phyloP scores from a whole-genome alignment of 306 rosid species.

The Begonia peltatifolia region DNA sequence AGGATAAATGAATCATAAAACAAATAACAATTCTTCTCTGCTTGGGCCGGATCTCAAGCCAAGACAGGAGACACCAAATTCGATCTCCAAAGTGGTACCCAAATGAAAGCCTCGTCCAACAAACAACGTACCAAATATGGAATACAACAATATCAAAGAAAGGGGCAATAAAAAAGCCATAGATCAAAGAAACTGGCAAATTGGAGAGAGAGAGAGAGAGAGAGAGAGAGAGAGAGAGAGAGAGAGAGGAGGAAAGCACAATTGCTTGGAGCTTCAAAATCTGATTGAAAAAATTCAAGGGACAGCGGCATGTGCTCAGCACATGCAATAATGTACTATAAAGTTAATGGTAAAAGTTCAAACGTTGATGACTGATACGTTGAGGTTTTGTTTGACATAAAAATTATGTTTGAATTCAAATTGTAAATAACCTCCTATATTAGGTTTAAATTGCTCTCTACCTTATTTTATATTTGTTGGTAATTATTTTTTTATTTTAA shows the following conservation, averaged over 20 bases:
- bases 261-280: too few relatives aligned
- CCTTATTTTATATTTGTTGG: too few relatives aligned
- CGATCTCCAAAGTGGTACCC: slow-evolving; percentile 18
- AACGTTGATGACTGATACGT: too few relatives aligned
- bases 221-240: too few relatives aligned
- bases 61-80: slow-evolving; percentile 38
- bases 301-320: too few relatives aligned
- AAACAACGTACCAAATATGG: too few relatives aligned
- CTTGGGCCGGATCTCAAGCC: slow-evolving; percentile 86
- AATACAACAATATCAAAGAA: slow-evolving; percentile 6
- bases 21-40: slow-evolving; percentile 26
- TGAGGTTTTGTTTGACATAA: too few relatives aligned
- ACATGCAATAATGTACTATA: too few relatives aligned
- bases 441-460: not conserved
- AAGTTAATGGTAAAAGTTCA: too few relatives aligned
- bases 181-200: not conserved
- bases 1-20: slow-evolving; percentile 19
- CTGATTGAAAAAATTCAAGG: too few relatives aligned
- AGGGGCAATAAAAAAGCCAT: not conserved
- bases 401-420: not conserved
- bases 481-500: not conserved
- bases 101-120: not conserved
- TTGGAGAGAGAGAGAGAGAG: not conserved
- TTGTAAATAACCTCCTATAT: slow-evolving; percentile 4
- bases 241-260: slow-evolving; percentile 5